Evolutionary conservation across 495 filamentous ascomycete genomes (phyloP), one percentile per base, ranked within the genome.

Genomic region (Halenospora varia): DNA sequence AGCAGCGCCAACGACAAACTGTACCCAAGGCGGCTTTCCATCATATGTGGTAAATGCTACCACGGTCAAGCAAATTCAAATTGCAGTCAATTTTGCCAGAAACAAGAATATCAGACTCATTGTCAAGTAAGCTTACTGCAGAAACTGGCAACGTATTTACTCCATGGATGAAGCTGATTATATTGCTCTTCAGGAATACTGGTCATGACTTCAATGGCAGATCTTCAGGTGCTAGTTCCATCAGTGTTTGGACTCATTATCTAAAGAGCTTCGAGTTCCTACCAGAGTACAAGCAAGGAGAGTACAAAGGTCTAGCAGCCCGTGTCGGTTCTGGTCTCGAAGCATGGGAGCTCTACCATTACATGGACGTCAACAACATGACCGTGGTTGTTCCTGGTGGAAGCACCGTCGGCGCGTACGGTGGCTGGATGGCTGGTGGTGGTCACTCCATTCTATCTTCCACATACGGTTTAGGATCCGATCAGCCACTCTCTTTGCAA

Each of bases 401-500:
- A 1, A 18, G 19, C 15, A 46, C 42, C 4, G 48, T 51, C 17
- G 48, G 48, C 11, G 25, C 22, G 8, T 24, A 15, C 18, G 82
- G 84, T 8, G 84, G 83, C 4, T 87, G 79, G 48, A 71, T 74
- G 15, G 79, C 77, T 25, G 83, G 82, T 3, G 83, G 80, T 9
- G 85, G 84, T 2, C 84, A 87, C 61, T 73, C 72, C 3, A 61
- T 79, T 4, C 67, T 86, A 0, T 61, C 71, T 3, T 75, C 83
- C 0, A 66, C 59, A 2, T 81, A 82, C 55, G 85, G 85, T 0
- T 70, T 89, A 1, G 84, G 65, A 9, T 80, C 82, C 1, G 86
- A 88, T 59, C 74, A 82, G 25, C 75, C 81, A 0, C 71, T 88
- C 3, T 73, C 82, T 54, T 80, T 79, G 71, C 78, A 84, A 50